Percentiles rank a stretch among this genome's conserved stretches.
These are phyloP conservation scores for Chlamydomonas applanata DNA, from an alignment of 139 green algal species.

Conservation along the genomic window DNA sequence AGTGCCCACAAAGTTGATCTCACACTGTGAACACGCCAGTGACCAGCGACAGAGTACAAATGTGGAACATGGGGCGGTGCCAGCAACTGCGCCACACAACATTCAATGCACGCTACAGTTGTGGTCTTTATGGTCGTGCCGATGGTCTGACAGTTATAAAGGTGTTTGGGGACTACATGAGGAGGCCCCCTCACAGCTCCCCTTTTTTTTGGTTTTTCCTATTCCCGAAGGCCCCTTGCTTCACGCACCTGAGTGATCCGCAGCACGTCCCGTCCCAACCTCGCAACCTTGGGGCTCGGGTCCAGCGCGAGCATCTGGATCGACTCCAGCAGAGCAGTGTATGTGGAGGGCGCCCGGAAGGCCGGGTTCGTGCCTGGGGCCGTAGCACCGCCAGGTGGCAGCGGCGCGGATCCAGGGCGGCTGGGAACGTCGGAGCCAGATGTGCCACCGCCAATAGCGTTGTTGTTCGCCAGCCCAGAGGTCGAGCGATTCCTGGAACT, in stretches of 20 bases:
- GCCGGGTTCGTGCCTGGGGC: not conserved
- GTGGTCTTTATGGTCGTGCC: no score
- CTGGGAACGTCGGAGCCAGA: not conserved
- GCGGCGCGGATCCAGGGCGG: slow-evolving; percentile 1
- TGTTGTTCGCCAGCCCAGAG: not conserved
- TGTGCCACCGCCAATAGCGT: not conserved
- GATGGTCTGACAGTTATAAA: no score
- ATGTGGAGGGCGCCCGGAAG: slow-evolving; percentile 6
- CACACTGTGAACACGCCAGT: not conserved
- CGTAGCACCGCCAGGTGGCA: not conserved
- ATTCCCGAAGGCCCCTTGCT: no score
- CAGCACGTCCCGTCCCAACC: slow-evolving; percentile 58
- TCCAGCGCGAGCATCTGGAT: slow-evolving; percentile 73
- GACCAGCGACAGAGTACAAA: no score
- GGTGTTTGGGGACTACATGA: no score
- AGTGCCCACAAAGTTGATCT: slow-evolving; percentile 24
- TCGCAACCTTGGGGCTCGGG: slow-evolving; percentile 55
- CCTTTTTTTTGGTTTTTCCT: no score
- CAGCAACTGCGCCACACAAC: no score
- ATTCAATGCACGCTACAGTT: no score
- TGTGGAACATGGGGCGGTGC: no score
- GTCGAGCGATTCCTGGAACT: no score
- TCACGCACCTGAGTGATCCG: slow-evolving; percentile 29
- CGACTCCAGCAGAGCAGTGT: slow-evolving; percentile 52
- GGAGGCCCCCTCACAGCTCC: no score